These are phyloP conservation scores for Ilex asprella DNA, from an alignment of 257 asterid species.

Conservation along the genomic window DNA sequence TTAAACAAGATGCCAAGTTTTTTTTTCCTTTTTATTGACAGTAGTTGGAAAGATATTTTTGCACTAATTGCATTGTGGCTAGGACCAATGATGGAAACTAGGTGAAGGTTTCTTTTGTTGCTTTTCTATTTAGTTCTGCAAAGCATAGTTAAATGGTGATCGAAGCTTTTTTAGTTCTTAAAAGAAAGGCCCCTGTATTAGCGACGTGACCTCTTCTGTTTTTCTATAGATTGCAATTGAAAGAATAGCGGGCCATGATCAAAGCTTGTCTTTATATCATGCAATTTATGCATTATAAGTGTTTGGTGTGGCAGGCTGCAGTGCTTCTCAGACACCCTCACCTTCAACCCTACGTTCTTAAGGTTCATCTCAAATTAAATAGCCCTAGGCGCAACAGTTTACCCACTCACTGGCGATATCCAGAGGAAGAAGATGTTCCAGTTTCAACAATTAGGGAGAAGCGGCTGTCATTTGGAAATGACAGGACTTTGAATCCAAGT, in stretches of 20 bases:
- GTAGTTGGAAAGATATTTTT: no score
- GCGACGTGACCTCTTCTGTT: no score
- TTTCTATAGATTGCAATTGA: no score
- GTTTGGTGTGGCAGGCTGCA: slow-evolving; percentile 58
- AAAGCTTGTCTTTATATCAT: not conserved
- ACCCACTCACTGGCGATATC: slow-evolving; percentile 46
- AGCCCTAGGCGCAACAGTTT: slow-evolving; percentile 60
- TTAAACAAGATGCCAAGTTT: no score
- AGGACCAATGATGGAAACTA: no score
- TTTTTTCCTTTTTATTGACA: no score
- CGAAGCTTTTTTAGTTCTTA: no score
- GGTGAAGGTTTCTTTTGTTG: no score
- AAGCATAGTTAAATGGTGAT: no score
- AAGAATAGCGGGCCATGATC: not conserved
- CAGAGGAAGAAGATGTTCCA: slow-evolving; percentile 40
- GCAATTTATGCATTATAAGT: slow-evolving; percentile 9
- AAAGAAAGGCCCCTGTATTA: no score
- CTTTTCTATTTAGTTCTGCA: no score
- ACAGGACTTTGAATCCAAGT: slow-evolving; percentile 85
- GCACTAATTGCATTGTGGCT: no score
- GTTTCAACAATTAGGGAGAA: slow-evolving; percentile 34
- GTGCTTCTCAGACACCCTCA: slow-evolving; percentile 81
- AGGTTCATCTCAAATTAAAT: slow-evolving; percentile 73
- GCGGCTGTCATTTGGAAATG: slow-evolving; percentile 47
- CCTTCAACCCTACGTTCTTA: slow-evolving; percentile 72